A percentile compares a stretch with the other conserved stretches of the same genome.
Conservation (phyloP, 371 early-diverging fungal species). For the Mortierella sp. region DNA sequence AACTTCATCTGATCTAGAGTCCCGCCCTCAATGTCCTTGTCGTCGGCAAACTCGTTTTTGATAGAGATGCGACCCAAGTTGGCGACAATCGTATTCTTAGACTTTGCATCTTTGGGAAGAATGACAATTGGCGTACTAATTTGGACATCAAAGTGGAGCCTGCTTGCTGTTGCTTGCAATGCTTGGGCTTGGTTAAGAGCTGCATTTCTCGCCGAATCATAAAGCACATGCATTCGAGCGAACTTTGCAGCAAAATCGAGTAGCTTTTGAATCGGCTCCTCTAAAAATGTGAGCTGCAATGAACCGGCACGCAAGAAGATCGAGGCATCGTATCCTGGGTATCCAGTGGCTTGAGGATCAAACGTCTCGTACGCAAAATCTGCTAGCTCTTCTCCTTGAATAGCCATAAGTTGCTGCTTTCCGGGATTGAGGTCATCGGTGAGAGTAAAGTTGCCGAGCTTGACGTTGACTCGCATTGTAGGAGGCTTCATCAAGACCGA, state of each 20-base stretch:
- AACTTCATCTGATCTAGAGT: constrained; percentile 68
- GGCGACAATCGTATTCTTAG: constrained; percentile 74
- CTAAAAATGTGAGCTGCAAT: constrained; percentile 78
- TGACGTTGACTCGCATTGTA: constrained; percentile 79
- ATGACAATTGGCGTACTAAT: constrained; percentile 92
- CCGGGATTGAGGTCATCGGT: constrained; percentile 67
- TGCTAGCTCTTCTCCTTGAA: constrained; percentile 91
- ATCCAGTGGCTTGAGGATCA: constrained; percentile 52
- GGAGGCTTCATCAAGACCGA: constrained; percentile 69
- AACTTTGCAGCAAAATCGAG: constrained; percentile 79
- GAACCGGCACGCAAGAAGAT: constrained; percentile 85
- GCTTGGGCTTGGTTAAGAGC: constrained; percentile 85
- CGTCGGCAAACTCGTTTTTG: constrained; percentile 71
- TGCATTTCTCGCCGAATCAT: constrained; percentile 87
- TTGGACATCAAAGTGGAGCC: constrained; percentile 85
- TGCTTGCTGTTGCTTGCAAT: constrained; percentile 76
- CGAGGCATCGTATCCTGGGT: constrained; percentile 90
- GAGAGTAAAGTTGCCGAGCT: constrained; percentile 86
- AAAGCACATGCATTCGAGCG: constrained; percentile 86
- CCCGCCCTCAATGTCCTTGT: constrained; percentile 44
- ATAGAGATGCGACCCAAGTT: constrained; percentile 91
- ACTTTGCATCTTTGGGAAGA: constrained; percentile 75
- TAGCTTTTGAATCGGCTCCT: constrained; percentile 66
- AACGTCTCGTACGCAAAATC: constrained; percentile 89
- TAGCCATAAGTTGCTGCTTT: constrained; percentile 73